Conservation (phyloP, 805 yeast genomes). For the Ogataea naganishii region DNA sequence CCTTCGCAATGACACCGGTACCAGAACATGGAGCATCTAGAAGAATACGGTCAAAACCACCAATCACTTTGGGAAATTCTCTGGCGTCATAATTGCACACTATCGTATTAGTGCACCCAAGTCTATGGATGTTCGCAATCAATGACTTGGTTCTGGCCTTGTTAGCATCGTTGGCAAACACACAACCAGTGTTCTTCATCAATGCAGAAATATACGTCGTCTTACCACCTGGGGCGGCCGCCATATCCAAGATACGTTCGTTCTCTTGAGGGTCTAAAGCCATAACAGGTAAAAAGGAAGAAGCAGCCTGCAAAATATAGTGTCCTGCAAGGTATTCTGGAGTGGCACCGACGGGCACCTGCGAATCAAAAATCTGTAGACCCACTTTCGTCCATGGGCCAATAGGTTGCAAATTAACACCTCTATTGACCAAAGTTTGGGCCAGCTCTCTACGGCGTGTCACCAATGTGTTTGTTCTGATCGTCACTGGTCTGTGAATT, state of each 20-base stretch:
- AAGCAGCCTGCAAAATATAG: constrained; percentile 96
- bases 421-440: constrained; percentile 89
- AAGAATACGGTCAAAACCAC: constrained; percentile 92
- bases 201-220: constrained; percentile 90
- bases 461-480: constrained; percentile 93
- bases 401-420: constrained; percentile 94
- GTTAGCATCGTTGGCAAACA: constrained; percentile 95
- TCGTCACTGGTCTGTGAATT: constrained; percentile 91
- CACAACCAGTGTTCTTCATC: constrained; percentile 97
- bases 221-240: constrained; percentile 99
- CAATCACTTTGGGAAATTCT: constrained; percentile 96
- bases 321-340: constrained; percentile 98
- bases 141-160: constrained; percentile 93
- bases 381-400: constrained; percentile 99
- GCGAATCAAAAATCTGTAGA: constrained; percentile 92
- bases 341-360: constrained; percentile 99
- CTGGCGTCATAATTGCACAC: constrained; percentile 98
- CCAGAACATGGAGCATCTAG: constrained; percentile 99
- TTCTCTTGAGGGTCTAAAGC: constrained; percentile 96
- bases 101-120: constrained; percentile 93
- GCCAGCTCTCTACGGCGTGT: constrained; percentile 95
- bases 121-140: constrained; percentile 94
- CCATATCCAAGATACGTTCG: constrained; percentile 96
- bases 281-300: constrained; percentile 95
- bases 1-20: constrained; percentile 98